Base-by-base conservation (phyloP, 805 yeast species). In the Helenozyma baotianmanensis region DNA sequence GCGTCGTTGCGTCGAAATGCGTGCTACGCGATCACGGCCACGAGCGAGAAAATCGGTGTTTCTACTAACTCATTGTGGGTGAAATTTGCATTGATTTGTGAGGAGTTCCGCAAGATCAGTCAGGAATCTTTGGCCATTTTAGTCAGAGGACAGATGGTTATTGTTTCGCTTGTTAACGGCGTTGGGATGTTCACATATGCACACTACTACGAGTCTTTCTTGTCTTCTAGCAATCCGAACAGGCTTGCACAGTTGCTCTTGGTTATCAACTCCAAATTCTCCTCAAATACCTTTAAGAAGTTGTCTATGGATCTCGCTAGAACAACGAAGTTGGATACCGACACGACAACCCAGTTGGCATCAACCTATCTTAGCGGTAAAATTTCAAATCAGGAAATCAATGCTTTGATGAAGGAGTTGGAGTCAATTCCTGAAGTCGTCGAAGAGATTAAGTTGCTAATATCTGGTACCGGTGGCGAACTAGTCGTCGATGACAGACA, bases 81-180 rank as follows among this genome's bases (percentile, higher is more conserved):
- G 21, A 76, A 80, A 39, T 72, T 89, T 36, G 81, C 78, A 37
- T 69, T 84, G 2, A 63, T 88, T 16, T 80, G 95, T 51, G 74
- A 72, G 35, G 96, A 88, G 48, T 65, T 83, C 33, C 72, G 71
- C 38, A 80, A 73, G 38, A 68, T 70, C 29, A 65, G 77, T 13
- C 68, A 71, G 37, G 92, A 84, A 47, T 68, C 81, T 0, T 63
- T 85, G 23, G 61, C 78, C 25, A 54, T 39, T 56, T 23, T 39
- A 4, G 38, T 34, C 2, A 25, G 35, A 16, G 16, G 25, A 2
- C 33, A 43, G 12, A 32, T 25, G 17, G 36, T 56, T 7, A 36
- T 60, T 10, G 36, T 56, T 2, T 39, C 54, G 13, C 62, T 63
- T 39, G 53, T 55, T 2, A 61, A 64, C 41, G 64, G 66, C 1